Conservation (phyloP, 2,329 filamentous ascomycete genomes). For the Herpotrichia juniperi region DNA sequence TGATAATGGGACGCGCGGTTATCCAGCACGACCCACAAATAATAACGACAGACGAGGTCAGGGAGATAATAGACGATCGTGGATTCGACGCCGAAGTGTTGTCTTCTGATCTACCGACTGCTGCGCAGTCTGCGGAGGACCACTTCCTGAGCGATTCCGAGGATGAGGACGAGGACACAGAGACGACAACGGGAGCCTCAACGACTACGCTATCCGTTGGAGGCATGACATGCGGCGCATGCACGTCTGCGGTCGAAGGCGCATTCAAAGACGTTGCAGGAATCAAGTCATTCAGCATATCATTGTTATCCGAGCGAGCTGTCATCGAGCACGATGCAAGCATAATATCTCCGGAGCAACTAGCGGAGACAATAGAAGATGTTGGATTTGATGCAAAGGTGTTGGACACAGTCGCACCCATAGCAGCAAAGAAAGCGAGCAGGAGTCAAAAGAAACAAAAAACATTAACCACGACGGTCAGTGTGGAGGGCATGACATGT, state of each 20-base stretch:
- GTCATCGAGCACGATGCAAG: conserved; percentile 78
- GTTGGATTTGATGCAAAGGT: conserved; percentile 82
- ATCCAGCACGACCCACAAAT: conserved; percentile 82
- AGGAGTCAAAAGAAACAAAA: conserved; percentile 50
- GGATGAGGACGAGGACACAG: conserved; percentile 36
- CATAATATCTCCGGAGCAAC: conserved; percentile 57
- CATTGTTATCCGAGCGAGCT: conserved; percentile 81
- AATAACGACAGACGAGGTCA: conserved; percentile 76
- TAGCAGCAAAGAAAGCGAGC: conserved; percentile 37
- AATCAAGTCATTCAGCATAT: conserved; percentile 79
- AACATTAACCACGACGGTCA: conserved; percentile 77
- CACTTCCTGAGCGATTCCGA: conserved; percentile 45
- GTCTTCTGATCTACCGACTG: conserved; percentile 74
- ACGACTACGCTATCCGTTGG: conserved; percentile 79
- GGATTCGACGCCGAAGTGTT: conserved; percentile 92
- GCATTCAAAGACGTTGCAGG: conserved; percentile 78
- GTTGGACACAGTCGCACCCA: conserved; percentile 68
- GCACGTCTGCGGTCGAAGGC: conserved; percentile 82
- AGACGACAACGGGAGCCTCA: conserved; percentile 46
- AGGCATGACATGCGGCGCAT: conserved; percentile 92
- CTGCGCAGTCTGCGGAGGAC: conserved; percentile 48
- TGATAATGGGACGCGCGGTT: conserved; percentile 96
- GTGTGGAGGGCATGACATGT: conserved; percentile 97
- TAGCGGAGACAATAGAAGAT: conserved; percentile 66
- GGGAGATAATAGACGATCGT: conserved; percentile 86